Evolutionary conservation across 1,284 basidiomycete genomes (phyloP).

Genomic region (Rhodotorula sp.): DNA sequence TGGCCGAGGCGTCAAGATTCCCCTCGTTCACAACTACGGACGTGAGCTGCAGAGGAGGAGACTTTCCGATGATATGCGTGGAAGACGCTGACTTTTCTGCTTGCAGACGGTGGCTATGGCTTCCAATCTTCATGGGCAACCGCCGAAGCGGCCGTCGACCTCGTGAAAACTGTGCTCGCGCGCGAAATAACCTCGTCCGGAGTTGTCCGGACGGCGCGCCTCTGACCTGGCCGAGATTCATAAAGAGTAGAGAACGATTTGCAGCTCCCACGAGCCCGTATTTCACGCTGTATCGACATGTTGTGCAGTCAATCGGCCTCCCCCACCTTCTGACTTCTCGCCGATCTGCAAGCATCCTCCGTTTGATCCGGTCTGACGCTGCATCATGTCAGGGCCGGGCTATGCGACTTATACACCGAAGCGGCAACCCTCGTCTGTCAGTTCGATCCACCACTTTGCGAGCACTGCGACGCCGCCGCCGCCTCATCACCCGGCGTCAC

Average conservation of each 20-base stretch:
- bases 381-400: neutral
- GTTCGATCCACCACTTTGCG: neutral
- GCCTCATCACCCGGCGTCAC: neutral
- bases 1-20: constrained; percentile 43
- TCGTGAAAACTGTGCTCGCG: constrained; percentile 49
- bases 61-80: too few relatives aligned
- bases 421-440: constrained; percentile 12
- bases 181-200: neutral
- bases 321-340: neutral
- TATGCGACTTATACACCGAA: constrained; percentile 26
- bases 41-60: neutral
- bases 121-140: constrained; percentile 73
- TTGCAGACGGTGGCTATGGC: constrained; percentile 61
- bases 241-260: too few relatives aligned
- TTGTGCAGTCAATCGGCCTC: too few relatives aligned
- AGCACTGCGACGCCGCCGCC: constrained; percentile 2
- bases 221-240: too few relatives aligned
- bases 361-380: neutral
- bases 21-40: constrained; percentile 55
- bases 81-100: neutral
- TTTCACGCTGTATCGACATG: too few relatives aligned
- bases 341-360: neutral
- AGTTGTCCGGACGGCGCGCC: too few relatives aligned
- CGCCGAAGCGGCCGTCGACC: constrained; percentile 57
- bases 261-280: too few relatives aligned